These are phyloP conservation scores for Heimioporus sp. DNA, from an alignment of 768 basidiomycete genomes.

Conservation along the genomic window DNA sequence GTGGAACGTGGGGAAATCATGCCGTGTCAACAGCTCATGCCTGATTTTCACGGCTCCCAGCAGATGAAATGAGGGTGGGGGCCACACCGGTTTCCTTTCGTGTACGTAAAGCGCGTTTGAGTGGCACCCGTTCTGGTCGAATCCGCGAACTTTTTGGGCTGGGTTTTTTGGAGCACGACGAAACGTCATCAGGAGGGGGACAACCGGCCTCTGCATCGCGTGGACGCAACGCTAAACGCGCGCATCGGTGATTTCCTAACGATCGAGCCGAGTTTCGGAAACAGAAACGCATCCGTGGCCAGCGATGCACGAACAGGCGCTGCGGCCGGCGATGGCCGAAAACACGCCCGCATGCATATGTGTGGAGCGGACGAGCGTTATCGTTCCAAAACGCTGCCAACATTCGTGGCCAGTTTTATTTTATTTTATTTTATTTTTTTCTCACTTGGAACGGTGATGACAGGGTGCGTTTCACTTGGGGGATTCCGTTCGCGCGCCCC, in stretches of 20 bases:
- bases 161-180: background rate
- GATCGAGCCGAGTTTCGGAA: conserved; percentile 2
- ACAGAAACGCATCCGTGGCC: background rate
- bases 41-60: conserved; percentile 3
- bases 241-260: background rate
- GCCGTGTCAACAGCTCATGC: conserved; percentile 1
- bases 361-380: background rate
- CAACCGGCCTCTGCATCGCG: background rate
- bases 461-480: no score
- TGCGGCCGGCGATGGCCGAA: background rate
- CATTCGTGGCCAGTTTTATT: background rate
- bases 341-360: no score
- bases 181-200: no score
- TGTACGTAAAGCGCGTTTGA: conserved; percentile 11
- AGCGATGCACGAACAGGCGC: background rate
- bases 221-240: background rate
- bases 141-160: conserved; percentile 2
- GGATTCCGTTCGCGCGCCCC: conserved; percentile 1
- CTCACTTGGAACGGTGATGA: no score
- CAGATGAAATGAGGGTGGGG: conserved; percentile 3
- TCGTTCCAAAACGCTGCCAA: background rate
- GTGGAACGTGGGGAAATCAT: conserved; percentile 16
- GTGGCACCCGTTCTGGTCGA: background rate
- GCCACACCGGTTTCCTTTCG: background rate
- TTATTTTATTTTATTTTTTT: background rate